A percentile compares a stretch with the other conserved stretches of the same genome.
Evolutionary conservation across 352 stramenopile species (phyloP).

Genomic region (Thraustochytrium striatum): DNA sequence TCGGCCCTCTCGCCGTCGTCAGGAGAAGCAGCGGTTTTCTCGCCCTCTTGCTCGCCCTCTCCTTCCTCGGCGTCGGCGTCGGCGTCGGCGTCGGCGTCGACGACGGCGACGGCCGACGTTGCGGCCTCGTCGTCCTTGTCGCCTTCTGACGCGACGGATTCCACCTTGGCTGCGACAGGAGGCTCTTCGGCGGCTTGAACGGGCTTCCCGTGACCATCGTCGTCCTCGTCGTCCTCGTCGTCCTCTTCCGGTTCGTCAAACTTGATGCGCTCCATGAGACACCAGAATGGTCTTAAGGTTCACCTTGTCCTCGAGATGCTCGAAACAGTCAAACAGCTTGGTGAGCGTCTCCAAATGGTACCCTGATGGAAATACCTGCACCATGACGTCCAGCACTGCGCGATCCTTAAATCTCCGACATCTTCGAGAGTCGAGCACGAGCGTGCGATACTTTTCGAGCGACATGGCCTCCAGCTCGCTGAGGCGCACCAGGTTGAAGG

Average conservation of each 20-base stretch:
- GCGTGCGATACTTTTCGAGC: conserved; percentile 73
- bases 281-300: conserved; percentile 83
- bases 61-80: conserved; percentile 60
- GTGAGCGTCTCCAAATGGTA: conserved; percentile 94
- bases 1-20: conserved; percentile 58
- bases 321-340: conserved; percentile 74
- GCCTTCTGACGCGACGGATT: background rate
- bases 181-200: conserved; percentile 37
- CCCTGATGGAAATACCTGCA: conserved; percentile 95
- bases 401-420: too few species aligned
- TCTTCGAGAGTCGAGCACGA: conserved; percentile 77
- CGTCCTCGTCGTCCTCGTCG: conserved; percentile 45
- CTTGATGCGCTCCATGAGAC: conserved; percentile 86
- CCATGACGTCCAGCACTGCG: conserved; percentile 92
- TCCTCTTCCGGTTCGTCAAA: conserved; percentile 64
- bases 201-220: conserved; percentile 51
- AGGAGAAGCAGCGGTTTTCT: conserved; percentile 48
- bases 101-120: conserved; percentile 53
- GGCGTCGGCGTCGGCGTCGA: conserved; percentile 63
- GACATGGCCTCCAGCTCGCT: conserved; percentile 91
- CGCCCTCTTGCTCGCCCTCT: background rate
- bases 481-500: conserved; percentile 92
- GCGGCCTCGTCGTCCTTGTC: background rate
- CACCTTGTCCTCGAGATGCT: conserved; percentile 79
- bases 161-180: background rate